phyloP scores from a whole-genome alignment of 2,329 filamentous ascomycete genomes.

The Rugonectria rugulosa region DNA sequence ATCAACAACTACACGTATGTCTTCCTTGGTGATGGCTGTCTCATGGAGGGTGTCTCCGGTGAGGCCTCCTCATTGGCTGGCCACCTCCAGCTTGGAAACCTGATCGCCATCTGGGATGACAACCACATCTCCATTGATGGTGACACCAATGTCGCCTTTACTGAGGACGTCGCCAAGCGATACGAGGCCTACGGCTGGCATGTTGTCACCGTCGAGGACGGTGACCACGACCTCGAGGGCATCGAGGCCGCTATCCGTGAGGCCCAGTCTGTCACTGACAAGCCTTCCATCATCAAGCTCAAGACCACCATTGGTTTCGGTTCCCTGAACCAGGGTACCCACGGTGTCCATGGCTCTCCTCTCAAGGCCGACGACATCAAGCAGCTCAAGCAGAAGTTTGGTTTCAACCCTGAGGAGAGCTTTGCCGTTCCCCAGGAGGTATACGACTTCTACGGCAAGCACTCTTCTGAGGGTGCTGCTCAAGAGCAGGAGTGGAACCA shows the following conservation, averaged over 20 bases:
- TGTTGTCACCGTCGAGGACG: slow-evolving; percentile 81
- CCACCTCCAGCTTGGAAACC: slow-evolving; percentile 96
- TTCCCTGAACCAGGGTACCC: slow-evolving; percentile 90
- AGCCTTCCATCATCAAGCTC: slow-evolving; percentile 96
- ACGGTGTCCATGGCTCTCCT: slow-evolving; percentile 94
- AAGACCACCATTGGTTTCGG: slow-evolving; percentile 98
- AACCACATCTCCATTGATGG: slow-evolving; percentile 97
- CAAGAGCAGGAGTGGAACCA: slow-evolving; percentile 95
- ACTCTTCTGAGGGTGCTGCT: slow-evolving; percentile 84
- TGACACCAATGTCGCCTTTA: slow-evolving; percentile 95
- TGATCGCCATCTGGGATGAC: slow-evolving; percentile 97
- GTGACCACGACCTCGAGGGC: slow-evolving; percentile 84
- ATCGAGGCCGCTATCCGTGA: slow-evolving; percentile 90
- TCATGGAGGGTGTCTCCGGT: slow-evolving; percentile 96
- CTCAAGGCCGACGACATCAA: slow-evolving; percentile 94
- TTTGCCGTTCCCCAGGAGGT: slow-evolving; percentile 96
- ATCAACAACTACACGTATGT: slow-evolving; percentile 96
- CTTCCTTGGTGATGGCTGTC: slow-evolving; percentile 98
- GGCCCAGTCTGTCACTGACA: slow-evolving; percentile 88
- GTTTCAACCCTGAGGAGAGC: slow-evolving; percentile 92
- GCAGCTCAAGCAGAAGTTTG: slow-evolving; percentile 93
- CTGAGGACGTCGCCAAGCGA: slow-evolving; percentile 92
- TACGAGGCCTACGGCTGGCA: slow-evolving; percentile 99
- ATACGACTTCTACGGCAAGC: slow-evolving; percentile 89
- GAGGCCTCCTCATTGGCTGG: slow-evolving; percentile 93